These are phyloP conservation scores for Fragilaria crotonensis DNA, from an alignment of 108 stramenopile genomes.

Conservation along the genomic window DNA sequence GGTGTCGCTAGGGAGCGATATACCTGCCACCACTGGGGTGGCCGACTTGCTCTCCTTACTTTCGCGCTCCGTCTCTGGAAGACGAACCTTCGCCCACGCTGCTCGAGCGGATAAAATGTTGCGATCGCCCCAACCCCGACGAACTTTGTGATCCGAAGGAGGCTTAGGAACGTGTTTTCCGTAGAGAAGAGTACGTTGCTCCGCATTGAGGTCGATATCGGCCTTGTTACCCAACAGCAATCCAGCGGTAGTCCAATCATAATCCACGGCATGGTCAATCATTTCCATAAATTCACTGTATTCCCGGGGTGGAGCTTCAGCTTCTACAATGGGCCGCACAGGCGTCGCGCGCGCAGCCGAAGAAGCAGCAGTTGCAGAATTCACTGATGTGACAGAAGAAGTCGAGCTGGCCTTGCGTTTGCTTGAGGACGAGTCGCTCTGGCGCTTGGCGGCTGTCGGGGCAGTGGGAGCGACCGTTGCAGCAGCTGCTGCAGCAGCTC, in stretches of 20 bases:
- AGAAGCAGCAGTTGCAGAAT: slow-evolving; percentile 1
- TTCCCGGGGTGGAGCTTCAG: slow-evolving; percentile 34
- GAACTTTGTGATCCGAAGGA: slow-evolving; percentile 11
- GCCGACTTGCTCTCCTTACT: slow-evolving; percentile 10
- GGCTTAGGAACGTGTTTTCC: slow-evolving; percentile 15
- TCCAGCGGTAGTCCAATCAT: slow-evolving; percentile 50
- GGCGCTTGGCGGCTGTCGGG: too few species aligned
- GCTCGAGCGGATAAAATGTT: slow-evolving; percentile 63
- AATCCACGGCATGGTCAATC: slow-evolving; percentile 66
- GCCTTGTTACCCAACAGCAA: slow-evolving; percentile 35
- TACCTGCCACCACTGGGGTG: slow-evolving; percentile 29
- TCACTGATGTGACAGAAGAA: too few species aligned
- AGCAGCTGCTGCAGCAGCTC: too few species aligned
- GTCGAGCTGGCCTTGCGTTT: neutral
- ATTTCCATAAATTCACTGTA: slow-evolving; percentile 65
- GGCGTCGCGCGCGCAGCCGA: slow-evolving; percentile 15
- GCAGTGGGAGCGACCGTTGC: too few species aligned
- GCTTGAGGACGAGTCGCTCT: neutral
- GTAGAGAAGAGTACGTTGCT: slow-evolving; percentile 56
- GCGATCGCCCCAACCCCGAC: slow-evolving; percentile 50
- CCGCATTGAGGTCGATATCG: slow-evolving; percentile 38
- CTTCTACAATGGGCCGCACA: slow-evolving; percentile 5
- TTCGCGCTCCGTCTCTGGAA: slow-evolving; percentile 38
- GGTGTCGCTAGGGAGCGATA: slow-evolving; percentile 4
- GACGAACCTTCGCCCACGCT: slow-evolving; percentile 64